Percentiles rank a stretch among this genome's conserved stretches.
Evolutionary conservation across 2,329 filamentous ascomycete genomes (phyloP).

Genomic region (Ophiocordyceps polyrhachis-furcata): DNA sequence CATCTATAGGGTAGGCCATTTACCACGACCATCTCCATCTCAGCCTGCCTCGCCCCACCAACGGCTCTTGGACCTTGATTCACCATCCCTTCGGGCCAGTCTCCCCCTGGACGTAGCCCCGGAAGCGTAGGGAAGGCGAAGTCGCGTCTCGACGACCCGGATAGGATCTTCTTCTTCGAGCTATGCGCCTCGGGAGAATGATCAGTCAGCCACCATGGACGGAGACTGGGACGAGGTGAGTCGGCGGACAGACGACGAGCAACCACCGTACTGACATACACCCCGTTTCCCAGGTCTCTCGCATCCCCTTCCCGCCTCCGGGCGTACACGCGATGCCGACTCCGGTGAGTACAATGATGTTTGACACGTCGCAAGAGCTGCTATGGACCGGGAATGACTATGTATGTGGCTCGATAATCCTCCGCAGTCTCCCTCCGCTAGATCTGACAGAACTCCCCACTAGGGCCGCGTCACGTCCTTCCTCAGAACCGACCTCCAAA

Average conservation of each 20-base stretch:
- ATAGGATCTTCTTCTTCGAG: constrained; percentile 1
- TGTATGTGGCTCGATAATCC: constrained; percentile 30
- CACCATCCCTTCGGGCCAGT: not conserved
- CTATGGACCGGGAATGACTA: constrained; percentile 87
- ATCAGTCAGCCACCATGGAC: constrained; percentile 34
- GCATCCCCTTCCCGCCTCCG: constrained; percentile 64
- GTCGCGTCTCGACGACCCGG: not conserved
- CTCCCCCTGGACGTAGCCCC: not conserved
- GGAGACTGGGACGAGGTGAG: constrained; percentile 48
- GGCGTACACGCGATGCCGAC: constrained; percentile 51
- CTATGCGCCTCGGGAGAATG: constrained; percentile 18
- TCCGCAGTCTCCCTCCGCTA: not conserved
- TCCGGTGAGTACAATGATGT: constrained; percentile 62
- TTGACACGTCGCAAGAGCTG: constrained; percentile 77
- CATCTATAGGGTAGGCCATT: not conserved
- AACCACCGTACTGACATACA: constrained; percentile 1
- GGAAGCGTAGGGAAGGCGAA: not conserved
- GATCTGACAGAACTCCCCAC: constrained; percentile 7
- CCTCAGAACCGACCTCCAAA: constrained; percentile 65
- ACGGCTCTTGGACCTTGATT: not conserved
- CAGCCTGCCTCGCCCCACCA: not conserved
- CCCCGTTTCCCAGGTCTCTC: constrained; percentile 41
- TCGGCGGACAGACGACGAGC: no score
- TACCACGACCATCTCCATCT: not conserved
- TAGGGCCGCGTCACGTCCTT: constrained; percentile 83